phyloP scores from a whole-genome alignment of 768 basidiomycete species.

The Gymnopilus junonius region DNA sequence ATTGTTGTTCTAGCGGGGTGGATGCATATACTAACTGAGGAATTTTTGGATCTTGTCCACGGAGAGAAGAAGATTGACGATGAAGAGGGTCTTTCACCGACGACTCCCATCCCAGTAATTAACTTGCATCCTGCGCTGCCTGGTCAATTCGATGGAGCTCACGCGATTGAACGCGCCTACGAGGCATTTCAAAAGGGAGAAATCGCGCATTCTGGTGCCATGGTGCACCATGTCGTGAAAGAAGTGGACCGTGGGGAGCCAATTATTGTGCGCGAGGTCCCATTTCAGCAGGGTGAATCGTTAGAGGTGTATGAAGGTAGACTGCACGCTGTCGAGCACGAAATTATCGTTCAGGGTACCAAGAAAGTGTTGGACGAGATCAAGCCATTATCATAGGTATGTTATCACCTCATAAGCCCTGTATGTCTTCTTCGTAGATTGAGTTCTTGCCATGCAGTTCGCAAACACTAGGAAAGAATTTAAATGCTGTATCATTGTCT shows the following conservation, averaged over 20 bases:
- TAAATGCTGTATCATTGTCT: not conserved
- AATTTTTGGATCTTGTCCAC: slow-evolving; percentile 73
- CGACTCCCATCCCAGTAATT: slow-evolving; percentile 73
- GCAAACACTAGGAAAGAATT: not conserved
- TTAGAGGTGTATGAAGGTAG: slow-evolving; percentile 74
- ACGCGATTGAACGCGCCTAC: slow-evolving; percentile 87
- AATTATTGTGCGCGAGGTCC: slow-evolving; percentile 78
- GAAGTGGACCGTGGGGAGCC: slow-evolving; percentile 95
- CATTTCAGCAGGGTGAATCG: slow-evolving; percentile 71
- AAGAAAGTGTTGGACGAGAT: slow-evolving; percentile 66
- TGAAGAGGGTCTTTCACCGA: slow-evolving; percentile 33
- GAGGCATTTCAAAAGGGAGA: slow-evolving; percentile 88
- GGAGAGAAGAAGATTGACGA: slow-evolving; percentile 41
- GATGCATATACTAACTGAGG: slow-evolving; percentile 94
- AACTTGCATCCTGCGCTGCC: slow-evolving; percentile 97
- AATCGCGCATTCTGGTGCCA: slow-evolving; percentile 77
- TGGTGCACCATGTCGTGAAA: slow-evolving; percentile 93
- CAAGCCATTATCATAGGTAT: slow-evolving; percentile 30
- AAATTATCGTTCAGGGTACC: slow-evolving; percentile 88
- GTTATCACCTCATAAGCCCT: slow-evolving; percentile 7
- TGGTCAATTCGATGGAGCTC: slow-evolving; percentile 94
- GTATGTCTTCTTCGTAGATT: not conserved
- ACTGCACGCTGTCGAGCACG: slow-evolving; percentile 86
- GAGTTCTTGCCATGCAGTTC: not conserved
- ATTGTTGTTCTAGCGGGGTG: slow-evolving; percentile 95